Conservation (phyloP, 2,329 filamentous ascomycete genomes). For the Penicillium sp. region DNA sequence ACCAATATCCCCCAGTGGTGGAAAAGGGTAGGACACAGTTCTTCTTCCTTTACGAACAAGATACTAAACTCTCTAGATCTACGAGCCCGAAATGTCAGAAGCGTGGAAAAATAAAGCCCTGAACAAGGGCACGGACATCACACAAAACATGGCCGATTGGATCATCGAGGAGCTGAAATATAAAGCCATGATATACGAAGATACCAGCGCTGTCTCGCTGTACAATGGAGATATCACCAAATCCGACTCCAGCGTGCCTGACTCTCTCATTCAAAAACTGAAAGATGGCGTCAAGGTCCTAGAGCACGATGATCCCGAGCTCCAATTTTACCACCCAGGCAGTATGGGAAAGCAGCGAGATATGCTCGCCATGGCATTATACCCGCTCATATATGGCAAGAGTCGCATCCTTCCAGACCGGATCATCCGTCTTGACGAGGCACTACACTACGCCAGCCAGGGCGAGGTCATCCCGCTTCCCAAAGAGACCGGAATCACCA, state of each 20-base stretch:
- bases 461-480: conserved; percentile 27
- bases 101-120: conserved; percentile 33
- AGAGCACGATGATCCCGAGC: conserved; percentile 49
- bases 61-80: conserved; percentile 21
- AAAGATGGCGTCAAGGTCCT: conserved; percentile 46
- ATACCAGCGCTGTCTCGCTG: conserved; percentile 43
- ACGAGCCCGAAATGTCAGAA: conserved; percentile 30
- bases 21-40: conserved; percentile 26
- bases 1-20: conserved; percentile 45
- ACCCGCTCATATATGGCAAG: conserved; percentile 49
- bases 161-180: conserved; percentile 50
- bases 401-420: conserved; percentile 29
- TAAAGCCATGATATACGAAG: conserved; percentile 50
- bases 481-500: conserved; percentile 29
- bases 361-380: conserved; percentile 64
- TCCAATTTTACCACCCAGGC: conserved; percentile 61
- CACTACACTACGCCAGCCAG: conserved; percentile 22
- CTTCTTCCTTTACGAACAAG: neutral
- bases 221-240: conserved; percentile 54
- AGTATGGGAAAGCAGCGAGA: conserved; percentile 58
- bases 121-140: conserved; percentile 25
- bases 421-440: conserved; percentile 27
- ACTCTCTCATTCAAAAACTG: conserved; percentile 43
- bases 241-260: conserved; percentile 49
- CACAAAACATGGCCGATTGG: conserved; percentile 38